Base-by-base conservation (phyloP, 2,329 filamentous ascomycete genomes). In the Sporothrix luriei region DNA sequence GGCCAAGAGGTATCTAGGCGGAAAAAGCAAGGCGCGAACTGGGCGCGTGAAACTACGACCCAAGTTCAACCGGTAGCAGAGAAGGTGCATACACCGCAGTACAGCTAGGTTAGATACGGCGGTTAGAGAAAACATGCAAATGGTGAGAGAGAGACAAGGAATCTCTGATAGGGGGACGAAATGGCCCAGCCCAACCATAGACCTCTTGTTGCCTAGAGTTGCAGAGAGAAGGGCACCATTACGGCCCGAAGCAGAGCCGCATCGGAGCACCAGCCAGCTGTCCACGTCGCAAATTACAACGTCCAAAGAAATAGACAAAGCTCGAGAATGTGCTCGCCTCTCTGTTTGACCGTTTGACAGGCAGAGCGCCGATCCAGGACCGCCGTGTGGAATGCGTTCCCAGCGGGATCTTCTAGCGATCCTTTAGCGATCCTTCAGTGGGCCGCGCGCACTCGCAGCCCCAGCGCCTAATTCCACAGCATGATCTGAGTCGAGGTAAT, bases 261-360 rank as follows among this genome's bases (percentile, higher is more conserved):
- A 51, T 26, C 16, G 19, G 19, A 33, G 48, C 13, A 13, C 26
- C 40, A 46, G 19, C 46, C 21, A 40, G 48, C 21, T 10, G 59
- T 14, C 6, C 40, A 10, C 19, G 19, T 19, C 14, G 40, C 21
- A 40, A 59, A 43, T 3, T 7, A 13, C 6, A 40, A 24, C 1
- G 1, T 24, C 33, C 2, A 29, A 48, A 62, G 29, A 29, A 21
- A 48, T 33, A 49, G 61, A 40, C 61, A n/a, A 33, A n/a, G 24
- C 24, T 64, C 43, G 61, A 64, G 61, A 29, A 64, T 49, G 43
- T 49, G 61, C 61, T 49, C 43, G 61, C 61, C 43, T 64, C 43
- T 43, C 11, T 33, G 46, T 49, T 48, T 33, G 61, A 14, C 46
- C 61, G 61, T 33, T 64, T 64, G 24, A 64, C 49, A 43, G 43